Evolutionary conservation across 2,329 filamentous ascomycete genomes (phyloP).

Genomic region (Lecanicillium sp.): DNA sequence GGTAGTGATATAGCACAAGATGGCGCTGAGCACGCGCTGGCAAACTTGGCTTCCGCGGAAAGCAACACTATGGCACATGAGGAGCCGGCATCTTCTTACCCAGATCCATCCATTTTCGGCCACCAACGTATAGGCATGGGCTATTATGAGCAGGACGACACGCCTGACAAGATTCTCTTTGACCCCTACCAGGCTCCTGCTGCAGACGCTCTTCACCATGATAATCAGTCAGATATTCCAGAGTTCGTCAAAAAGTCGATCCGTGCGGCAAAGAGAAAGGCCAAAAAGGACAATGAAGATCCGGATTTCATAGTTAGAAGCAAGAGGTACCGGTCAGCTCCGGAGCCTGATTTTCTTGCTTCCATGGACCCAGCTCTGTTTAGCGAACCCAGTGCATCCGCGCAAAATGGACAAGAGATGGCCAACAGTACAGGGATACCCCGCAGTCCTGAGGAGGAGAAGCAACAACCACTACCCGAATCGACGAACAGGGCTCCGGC

Average conservation of each 20-base stretch:
- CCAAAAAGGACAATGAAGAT: slow-evolving; percentile 43
- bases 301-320: slow-evolving; percentile 43
- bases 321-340: slow-evolving; percentile 29
- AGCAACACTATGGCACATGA: slow-evolving; percentile 16
- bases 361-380: slow-evolving; percentile 49
- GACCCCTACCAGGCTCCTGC: slow-evolving; percentile 49
- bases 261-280: slow-evolving; percentile 44
- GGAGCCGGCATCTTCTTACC: slow-evolving; percentile 30
- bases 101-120: slow-evolving; percentile 39
- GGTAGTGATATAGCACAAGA: no score
- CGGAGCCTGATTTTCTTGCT: slow-evolving; percentile 23
- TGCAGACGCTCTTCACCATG: slow-evolving; percentile 30
- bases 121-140: slow-evolving; percentile 50
- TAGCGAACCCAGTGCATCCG: slow-evolving; percentile 10
- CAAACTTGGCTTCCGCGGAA: slow-evolving; percentile 4
- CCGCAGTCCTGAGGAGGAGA: no score
- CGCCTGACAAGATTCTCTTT: slow-evolving; percentile 50
- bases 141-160: slow-evolving; percentile 53
- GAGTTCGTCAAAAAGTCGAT: slow-evolving; percentile 49
- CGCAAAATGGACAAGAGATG: slow-evolving; percentile 10
- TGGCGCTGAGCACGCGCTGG: no score
- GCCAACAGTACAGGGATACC: slow-evolving; percentile 14
- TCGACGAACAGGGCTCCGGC: no score
- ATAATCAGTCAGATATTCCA: slow-evolving; percentile 39
- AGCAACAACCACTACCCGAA: no score